A percentile compares a stretch with the other conserved stretches of the same genome.
These are phyloP conservation scores for Cronartium ribicola DNA, from an alignment of 1,284 basidiomycete genomes.

Conservation along the genomic window DNA sequence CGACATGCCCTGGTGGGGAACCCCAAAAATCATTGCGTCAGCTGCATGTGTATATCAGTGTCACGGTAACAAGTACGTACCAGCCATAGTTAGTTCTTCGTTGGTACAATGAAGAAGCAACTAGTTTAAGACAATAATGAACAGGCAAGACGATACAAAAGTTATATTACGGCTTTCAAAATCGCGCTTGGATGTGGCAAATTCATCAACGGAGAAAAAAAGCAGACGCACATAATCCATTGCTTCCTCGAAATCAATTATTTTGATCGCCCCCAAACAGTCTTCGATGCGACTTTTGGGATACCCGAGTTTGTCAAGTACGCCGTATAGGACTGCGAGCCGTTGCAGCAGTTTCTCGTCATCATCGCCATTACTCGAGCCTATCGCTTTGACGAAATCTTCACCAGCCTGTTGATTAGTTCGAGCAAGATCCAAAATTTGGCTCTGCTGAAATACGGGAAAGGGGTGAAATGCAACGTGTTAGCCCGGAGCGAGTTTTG, in stretches of 20 bases:
- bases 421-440: conserved; percentile 45
- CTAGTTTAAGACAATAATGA: neutral
- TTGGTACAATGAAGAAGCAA: conserved; percentile 31
- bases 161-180: no score
- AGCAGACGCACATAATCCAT: conserved; percentile 69
- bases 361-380: conserved; percentile 50
- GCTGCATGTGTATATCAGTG: neutral
- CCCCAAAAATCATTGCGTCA: neutral
- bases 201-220: neutral
- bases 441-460: conserved; percentile 44
- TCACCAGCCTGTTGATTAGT: conserved; percentile 38
- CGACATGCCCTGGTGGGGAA: conserved; percentile 23
- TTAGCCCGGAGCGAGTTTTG: neutral
- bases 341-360: conserved; percentile 70
- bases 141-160: no score
- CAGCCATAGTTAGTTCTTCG: conserved; percentile 37
- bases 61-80: conserved; percentile 5
- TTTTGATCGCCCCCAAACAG: conserved; percentile 62
- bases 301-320: conserved; percentile 80
- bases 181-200: neutral
- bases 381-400: conserved; percentile 26
- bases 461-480: neutral
- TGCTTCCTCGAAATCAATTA: conserved; percentile 81
- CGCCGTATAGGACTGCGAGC: conserved; percentile 73
- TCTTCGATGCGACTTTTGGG: conserved; percentile 64